A percentile compares a stretch with the other conserved stretches of the same genome.
Evolutionary conservation across 108 stramenopile genomes (phyloP).

Genomic region (Pinguiococcus pyrenoidosus): DNA sequence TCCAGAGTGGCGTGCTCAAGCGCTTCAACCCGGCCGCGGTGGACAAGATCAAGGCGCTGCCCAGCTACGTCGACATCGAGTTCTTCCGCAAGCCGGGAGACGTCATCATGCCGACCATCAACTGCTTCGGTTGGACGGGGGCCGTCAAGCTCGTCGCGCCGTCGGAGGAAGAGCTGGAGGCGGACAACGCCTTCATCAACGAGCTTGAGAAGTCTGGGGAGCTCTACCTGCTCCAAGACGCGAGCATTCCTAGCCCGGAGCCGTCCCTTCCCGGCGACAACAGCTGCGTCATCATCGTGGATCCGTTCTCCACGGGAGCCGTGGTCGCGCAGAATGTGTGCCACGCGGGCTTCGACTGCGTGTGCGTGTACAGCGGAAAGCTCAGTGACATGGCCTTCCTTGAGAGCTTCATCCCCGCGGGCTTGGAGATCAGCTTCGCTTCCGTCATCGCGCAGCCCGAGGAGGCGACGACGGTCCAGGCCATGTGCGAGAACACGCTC

Average conservation of each 20-base stretch:
- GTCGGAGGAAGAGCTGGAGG: neutral
- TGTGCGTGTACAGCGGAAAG: too few relatives aligned
- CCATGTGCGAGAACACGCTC: constrained; percentile 22
- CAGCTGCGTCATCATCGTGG: constrained; percentile 51
- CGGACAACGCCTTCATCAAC: too few relatives aligned
- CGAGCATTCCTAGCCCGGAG: too few relatives aligned
- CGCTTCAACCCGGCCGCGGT: neutral
- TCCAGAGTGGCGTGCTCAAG: neutral
- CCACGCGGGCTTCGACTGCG: too few relatives aligned
- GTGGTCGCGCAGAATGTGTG: constrained; percentile 16
- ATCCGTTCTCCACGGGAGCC: constrained; percentile 67
- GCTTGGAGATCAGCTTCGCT: neutral
- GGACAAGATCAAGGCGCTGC: constrained; percentile 26
- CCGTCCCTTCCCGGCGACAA: too few relatives aligned
- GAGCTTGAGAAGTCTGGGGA: too few relatives aligned
- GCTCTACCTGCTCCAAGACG: too few relatives aligned
- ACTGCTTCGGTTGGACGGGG: constrained; percentile 7
- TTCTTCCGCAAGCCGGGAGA: constrained; percentile 30
- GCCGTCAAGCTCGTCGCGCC: neutral
- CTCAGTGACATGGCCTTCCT: too few relatives aligned
- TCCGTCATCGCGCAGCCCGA: neutral
- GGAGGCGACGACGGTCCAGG: neutral
- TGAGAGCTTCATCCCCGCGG: neutral
- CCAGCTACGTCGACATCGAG: constrained; percentile 56
- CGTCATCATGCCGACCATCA: neutral